Evolutionary conservation across 169 alveolate genomes (phyloP).

Genomic region (Plasmodium sp.): DNA sequence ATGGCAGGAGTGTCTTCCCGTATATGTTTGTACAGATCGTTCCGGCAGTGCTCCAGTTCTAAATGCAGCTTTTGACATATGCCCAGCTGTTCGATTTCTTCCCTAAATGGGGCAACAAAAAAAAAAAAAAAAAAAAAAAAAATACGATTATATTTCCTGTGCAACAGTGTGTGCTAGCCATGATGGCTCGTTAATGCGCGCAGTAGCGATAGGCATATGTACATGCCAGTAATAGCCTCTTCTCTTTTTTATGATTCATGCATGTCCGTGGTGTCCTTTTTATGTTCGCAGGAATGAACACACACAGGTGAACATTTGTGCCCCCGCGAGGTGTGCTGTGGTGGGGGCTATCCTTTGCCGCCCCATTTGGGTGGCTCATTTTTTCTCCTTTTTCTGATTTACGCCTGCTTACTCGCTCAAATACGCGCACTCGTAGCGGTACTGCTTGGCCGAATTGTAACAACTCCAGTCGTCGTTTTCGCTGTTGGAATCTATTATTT

Average conservation of each 20-base stretch:
- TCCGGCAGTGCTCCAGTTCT: slow-evolving; percentile 73
- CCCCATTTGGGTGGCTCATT: not conserved
- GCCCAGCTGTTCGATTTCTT: slow-evolving; percentile 71
- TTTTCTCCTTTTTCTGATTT: not conserved
- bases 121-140: slow-evolving; percentile 6
- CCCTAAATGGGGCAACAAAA: not conserved
- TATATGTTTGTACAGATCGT: slow-evolving; percentile 74
- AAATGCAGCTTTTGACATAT: slow-evolving; percentile 75
- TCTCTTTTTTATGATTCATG: not conserved
- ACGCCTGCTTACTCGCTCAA: slow-evolving; percentile 27
- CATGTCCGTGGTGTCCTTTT: not conserved
- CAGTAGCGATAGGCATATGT: not conserved
- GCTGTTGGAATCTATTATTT: slow-evolving; percentile 46
- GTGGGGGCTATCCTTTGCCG: not conserved
- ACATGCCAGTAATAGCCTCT: not conserved
- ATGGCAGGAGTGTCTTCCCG: slow-evolving; percentile 72
- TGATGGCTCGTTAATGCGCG: not conserved
- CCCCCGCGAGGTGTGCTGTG: not conserved
- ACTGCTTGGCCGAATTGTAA: slow-evolving; percentile 81
- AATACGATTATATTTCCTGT: not conserved
- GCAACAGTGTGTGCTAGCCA: not conserved
- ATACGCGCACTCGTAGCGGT: slow-evolving; percentile 80
- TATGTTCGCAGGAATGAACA: not conserved
- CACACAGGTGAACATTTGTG: not conserved
- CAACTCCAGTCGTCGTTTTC: slow-evolving; percentile 81